Conservation (phyloP, 139 green algal genomes). For the Coccomyxa sp. region DNA sequence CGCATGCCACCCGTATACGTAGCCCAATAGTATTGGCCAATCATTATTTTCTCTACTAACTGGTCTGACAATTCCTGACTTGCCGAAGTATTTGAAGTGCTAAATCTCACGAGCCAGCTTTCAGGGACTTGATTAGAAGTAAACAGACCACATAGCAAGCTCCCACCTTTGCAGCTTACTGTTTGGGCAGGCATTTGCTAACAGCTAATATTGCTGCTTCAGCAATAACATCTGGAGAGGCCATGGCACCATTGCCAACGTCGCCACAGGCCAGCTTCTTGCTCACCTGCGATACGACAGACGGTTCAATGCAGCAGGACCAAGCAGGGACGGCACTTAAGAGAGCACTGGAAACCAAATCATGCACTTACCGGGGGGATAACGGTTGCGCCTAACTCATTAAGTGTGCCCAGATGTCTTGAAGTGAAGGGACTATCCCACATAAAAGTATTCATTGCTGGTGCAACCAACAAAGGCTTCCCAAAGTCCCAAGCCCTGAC, state of each 20-base stretch:
- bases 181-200: no score
- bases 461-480: slow-evolving; percentile 76
- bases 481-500: slow-evolving; percentile 83
- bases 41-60: no score
- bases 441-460: slow-evolving; percentile 99
- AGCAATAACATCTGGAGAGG: slow-evolving; percentile 44
- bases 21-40: no score
- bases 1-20: no score
- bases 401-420: slow-evolving; percentile 61
- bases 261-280: slow-evolving; percentile 94
- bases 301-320: background rate
- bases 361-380: slow-evolving; percentile 49
- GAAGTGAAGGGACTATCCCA: slow-evolving; percentile 84
- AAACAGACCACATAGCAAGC: no score
- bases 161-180: no score
- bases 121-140: no score
- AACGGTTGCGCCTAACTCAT: slow-evolving; percentile 50
- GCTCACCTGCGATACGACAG: slow-evolving; percentile 21
- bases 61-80: no score
- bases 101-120: no score
- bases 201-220: background rate
- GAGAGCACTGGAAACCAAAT: background rate
- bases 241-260: slow-evolving; percentile 83
- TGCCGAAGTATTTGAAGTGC: no score
- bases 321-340: background rate